These are phyloP conservation scores for Fusarium newnesense DNA, from an alignment of 2,329 filamentous ascomycete species.

Conservation along the genomic window DNA sequence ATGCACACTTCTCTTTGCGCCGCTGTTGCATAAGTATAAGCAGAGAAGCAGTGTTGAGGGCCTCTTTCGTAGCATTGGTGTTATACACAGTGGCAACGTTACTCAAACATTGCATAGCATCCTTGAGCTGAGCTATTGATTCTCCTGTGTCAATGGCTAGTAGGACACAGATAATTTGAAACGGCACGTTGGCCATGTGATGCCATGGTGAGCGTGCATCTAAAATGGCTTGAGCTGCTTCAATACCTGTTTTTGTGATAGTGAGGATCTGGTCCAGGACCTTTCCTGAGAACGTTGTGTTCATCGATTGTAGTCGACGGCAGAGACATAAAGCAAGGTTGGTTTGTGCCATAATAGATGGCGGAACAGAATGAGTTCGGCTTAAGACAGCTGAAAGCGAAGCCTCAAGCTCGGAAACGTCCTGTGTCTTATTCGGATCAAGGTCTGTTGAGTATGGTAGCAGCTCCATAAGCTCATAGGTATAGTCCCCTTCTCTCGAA, in stretches of 20 bases:
- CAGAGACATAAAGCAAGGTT: slow-evolving; percentile 67
- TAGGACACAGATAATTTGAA: slow-evolving; percentile 66
- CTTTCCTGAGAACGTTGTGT: slow-evolving; percentile 54
- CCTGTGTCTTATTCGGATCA: slow-evolving; percentile 59
- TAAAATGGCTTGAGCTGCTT: slow-evolving; percentile 58
- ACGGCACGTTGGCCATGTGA: slow-evolving; percentile 68
- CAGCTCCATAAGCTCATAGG: slow-evolving; percentile 61
- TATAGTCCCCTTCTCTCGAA: slow-evolving; percentile 53
- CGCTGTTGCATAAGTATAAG: slow-evolving; percentile 63
- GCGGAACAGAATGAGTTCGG: slow-evolving; percentile 52
- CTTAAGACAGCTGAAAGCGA: slow-evolving; percentile 55
- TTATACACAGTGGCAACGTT: slow-evolving; percentile 56
- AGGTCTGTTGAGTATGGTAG: slow-evolving; percentile 64
- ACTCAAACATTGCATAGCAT: slow-evolving; percentile 61
- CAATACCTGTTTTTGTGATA: slow-evolving; percentile 57
- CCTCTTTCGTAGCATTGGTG: slow-evolving; percentile 61
- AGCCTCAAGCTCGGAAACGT: slow-evolving; percentile 54
- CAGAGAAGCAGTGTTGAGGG: slow-evolving; percentile 63
- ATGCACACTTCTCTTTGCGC: slow-evolving; percentile 57
- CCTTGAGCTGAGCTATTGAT: slow-evolving; percentile 58
- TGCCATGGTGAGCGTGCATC: slow-evolving; percentile 63
- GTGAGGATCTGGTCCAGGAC: slow-evolving; percentile 59
- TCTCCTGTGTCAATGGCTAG: slow-evolving; percentile 64
- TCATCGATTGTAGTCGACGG: slow-evolving; percentile 62
- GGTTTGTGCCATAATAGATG: slow-evolving; percentile 61